Evolutionary conservation across 1,139 yeast species (phyloP).

Genomic region (Protomyces gravidus): DNA sequence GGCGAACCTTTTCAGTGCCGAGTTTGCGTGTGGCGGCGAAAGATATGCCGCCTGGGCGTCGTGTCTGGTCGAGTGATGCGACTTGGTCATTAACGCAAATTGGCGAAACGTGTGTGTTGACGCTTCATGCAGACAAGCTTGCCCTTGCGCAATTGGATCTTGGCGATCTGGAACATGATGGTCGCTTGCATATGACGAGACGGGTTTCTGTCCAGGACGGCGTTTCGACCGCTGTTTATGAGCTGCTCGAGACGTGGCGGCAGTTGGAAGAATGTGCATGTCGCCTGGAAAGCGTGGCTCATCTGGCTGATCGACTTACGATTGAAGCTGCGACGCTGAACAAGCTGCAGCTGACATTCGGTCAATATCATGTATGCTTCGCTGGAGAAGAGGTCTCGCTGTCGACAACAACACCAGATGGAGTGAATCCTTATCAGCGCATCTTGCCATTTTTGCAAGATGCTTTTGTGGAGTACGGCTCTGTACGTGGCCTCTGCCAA

Average conservation of each 20-base stretch:
- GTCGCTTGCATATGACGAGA: conserved; percentile 2
- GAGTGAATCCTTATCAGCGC: conserved; percentile 10
- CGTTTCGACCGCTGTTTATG: neutral
- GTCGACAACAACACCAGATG: neutral
- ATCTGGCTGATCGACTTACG: neutral
- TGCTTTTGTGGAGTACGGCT: neutral
- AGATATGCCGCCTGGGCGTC: conserved; percentile 1
- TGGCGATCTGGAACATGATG: conserved; percentile 1
- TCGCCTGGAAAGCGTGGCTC: neutral
- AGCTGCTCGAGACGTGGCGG: neutral
- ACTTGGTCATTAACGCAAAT: neutral
- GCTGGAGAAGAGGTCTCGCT: conserved; percentile 8
- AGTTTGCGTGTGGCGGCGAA: conserved; percentile 11
- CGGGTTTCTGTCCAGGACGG: neutral
- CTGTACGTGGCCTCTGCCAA: neutral
- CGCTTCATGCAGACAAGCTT: neutral
- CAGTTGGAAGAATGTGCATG: neutral
- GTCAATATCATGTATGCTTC: neutral
- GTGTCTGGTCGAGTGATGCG: conserved; percentile 3
- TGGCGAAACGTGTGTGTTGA: neutral
- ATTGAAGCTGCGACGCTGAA: neutral
- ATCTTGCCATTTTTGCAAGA: neutral
- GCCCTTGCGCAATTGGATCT: conserved; percentile 1
- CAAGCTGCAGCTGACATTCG: neutral
- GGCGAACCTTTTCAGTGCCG: conserved; percentile 8